Conservation (phyloP, 2,329 filamentous ascomycete genomes). For the Cercospora nicotianae region DNA sequence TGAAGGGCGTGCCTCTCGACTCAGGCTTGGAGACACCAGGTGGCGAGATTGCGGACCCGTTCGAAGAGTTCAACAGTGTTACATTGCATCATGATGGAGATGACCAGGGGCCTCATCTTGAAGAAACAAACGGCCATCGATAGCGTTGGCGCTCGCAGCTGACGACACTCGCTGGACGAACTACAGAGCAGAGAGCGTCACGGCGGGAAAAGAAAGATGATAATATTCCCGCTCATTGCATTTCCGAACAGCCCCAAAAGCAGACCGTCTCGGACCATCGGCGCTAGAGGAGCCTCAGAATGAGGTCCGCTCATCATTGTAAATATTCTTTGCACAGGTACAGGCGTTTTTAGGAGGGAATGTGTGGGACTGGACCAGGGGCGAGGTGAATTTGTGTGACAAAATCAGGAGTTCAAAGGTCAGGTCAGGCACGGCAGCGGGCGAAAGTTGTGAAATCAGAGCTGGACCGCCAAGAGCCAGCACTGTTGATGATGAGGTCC, state of each 20-base stretch:
- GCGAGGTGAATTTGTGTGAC: not conserved
- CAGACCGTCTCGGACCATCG: not conserved
- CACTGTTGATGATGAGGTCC: slow-evolving; percentile 11
- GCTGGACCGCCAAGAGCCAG: slow-evolving; percentile 1
- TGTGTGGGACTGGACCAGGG: not conserved
- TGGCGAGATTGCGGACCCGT: slow-evolving; percentile 80
- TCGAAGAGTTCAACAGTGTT: slow-evolving; percentile 98
- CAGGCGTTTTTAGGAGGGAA: slow-evolving; percentile 8
- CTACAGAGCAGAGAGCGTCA: not conserved
- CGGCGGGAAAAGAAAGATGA: not conserved
- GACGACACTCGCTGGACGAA: not conserved
- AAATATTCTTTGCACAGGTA: slow-evolving; percentile 26
- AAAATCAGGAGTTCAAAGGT: slow-evolving; percentile 1
- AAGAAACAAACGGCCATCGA: slow-evolving; percentile 27
- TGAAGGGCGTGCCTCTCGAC: slow-evolving; percentile 82
- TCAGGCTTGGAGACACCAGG: slow-evolving; percentile 83
- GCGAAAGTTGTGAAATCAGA: not conserved
- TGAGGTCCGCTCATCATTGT: slow-evolving; percentile 2
- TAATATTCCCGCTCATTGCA: not conserved
- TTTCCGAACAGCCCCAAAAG: not conserved
- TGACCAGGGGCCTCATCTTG: slow-evolving; percentile 38
- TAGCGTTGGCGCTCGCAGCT: slow-evolving; percentile 22
- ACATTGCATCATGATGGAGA: slow-evolving; percentile 96
- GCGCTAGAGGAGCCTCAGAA: not conserved
- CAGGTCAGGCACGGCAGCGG: slow-evolving; percentile 9